Base-by-base conservation (phyloP, 176 grass and related monocot species). In the Paspalum vaginatum region DNA sequence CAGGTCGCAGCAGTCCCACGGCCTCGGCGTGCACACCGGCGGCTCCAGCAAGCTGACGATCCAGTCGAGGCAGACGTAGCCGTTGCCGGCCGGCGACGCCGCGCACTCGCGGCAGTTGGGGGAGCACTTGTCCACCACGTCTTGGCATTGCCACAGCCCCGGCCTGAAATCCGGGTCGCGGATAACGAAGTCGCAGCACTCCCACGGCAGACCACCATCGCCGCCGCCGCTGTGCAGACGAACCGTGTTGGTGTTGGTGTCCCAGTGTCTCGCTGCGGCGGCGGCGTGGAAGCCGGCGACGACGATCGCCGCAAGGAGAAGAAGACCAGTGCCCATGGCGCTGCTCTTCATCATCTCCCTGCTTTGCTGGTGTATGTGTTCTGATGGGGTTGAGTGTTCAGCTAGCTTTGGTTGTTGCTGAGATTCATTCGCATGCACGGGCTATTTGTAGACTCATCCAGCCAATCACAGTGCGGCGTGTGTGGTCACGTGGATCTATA, bases 101-200 rank as follows among this genome's bases (percentile, higher is more conserved):
- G 24, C 43, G 66, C 66, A 69, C 43, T 47, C 0, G 5, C 0
- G n/a, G 66, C 66, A 69, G 66, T 24, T 3, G 43, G 42, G 1
- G 66, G 66, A 47, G 66, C 66, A 69, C 66, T 69, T 5, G n/a
- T 5, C n/a, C 43, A 25, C n/a, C n/a, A 69, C 43, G 66, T 69
- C 66, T 12, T 69, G 47, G 66, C 66, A 69, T 3, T 8, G 66
- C 42, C 42, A 69, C 43, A 5, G 8, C 12, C 11, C 1, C 11
- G 66, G 66, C 42, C 66, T 14, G 66, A 69, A 15, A 0, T 0
- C 0, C n/a, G 66, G 66, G 43, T 47, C 12, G 11, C 13, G 20
- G 5, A 13, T 21, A 1, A 46, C 2, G 2, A 7, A 46, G 65
- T 68, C 65, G n/a, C 65, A 68, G 65, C 65, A 68, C 41, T 46